Base-by-base conservation (phyloP, 163 green algal genomes). In the Chlorella variabilis region DNA sequence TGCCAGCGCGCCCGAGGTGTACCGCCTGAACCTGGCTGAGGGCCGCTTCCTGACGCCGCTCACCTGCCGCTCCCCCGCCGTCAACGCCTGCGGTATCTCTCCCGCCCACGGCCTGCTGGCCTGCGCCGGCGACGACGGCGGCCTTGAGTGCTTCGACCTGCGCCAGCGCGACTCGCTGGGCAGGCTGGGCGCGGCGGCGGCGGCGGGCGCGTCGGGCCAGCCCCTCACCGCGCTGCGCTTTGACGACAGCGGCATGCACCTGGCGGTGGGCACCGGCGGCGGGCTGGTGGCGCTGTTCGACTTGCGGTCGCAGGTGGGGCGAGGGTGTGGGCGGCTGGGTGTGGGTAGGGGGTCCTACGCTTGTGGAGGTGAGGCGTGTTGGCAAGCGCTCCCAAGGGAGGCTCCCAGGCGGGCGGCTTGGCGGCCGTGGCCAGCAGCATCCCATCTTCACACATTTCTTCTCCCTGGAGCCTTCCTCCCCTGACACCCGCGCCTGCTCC, bases 201-300 rank as follows among this genome's bases (percentile, higher is more conserved):
- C 91, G 29, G 87, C 85, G 23, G 93, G 91, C 2, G 87, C 77
- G 18, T 77, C 75, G 77, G 93, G 91, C 23, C 80, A 91, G 45
- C 80, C 88, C 54, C 86, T 99, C 75, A 99, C 96, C 15, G 89
- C 94, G 42, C 61, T 99, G 82, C 88, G 93, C 2, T 98, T 97
- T 85, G 94, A 98, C 79, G 89, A 92, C 69, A 84, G 82, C 38
- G 95, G 95, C 15, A 82, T 98, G 83, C 85, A 94, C 51, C 78
- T 98, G 34, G 97, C 96, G 7, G 95, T 95, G 31, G 97, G 97
- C 65, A 99, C 94, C n/a, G 78, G 29, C 58, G 91, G 82, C 34
- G 97, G 97, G 25, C 59, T 96, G 77, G 96, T 99, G 36, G 90
- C 91, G 15, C 75, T 99, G 62, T 99, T 95, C 74, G 97, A 99